A percentile compares a stretch with the other conserved stretches of the same genome.
Evolutionary conservation across 179 eudicot species (phyloP).

Genomic region (Heliamphora ciliata): DNA sequence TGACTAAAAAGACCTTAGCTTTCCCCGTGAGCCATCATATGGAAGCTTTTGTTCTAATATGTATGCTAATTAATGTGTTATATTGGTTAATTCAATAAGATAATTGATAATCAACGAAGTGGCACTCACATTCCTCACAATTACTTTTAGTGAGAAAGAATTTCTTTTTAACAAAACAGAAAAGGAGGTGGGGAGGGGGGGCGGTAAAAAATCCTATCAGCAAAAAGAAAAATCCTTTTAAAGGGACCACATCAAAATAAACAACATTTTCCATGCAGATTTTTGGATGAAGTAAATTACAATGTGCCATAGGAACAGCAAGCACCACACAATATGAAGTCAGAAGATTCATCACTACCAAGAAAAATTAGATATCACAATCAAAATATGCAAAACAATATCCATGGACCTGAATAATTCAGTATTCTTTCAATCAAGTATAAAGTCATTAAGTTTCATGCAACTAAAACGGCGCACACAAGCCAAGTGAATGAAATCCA

Average conservation of each 20-base stretch:
- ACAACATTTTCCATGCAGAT: background rate
- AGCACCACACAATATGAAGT: background rate
- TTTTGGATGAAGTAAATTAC: background rate
- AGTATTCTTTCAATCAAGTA: background rate
- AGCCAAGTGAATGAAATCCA: background rate
- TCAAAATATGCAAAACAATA: background rate
- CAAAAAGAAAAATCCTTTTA: background rate
- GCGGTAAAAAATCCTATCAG: too few relatives aligned
- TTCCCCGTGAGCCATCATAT: background rate
- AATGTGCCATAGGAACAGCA: background rate
- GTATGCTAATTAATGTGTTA: background rate
- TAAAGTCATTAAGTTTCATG: background rate
- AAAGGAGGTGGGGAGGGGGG: too few relatives aligned
- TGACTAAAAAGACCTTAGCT: background rate
- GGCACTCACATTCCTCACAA: background rate
- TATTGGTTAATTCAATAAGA: background rate
- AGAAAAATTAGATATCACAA: background rate
- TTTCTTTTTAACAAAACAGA: too few relatives aligned
- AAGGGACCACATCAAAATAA: background rate
- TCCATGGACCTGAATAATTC: background rate
- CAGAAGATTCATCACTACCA: background rate
- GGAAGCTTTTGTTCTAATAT: background rate
- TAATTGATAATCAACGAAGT: background rate
- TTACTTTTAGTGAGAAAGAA: background rate
- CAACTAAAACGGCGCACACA: background rate